These are phyloP conservation scores for Poa annua DNA, from an alignment of 176 grass and related monocot genomes.

Conservation along the genomic window DNA sequence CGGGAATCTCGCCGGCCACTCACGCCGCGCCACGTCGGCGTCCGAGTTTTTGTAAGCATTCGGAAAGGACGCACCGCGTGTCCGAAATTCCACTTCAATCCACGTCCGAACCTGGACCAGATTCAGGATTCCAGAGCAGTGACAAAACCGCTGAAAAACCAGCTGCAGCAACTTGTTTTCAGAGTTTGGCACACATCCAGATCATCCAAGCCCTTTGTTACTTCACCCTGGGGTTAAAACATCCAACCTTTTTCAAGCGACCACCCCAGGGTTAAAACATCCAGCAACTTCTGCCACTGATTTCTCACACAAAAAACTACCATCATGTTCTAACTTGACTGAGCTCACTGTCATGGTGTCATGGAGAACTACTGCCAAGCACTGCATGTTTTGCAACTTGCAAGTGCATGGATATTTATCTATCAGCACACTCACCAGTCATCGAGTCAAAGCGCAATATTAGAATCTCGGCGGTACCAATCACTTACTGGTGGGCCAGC, in stretches of 20 bases:
- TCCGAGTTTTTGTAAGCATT: not conserved
- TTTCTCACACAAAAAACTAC: not conserved
- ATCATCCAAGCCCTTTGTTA: slow-evolving; percentile 4
- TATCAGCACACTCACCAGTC: not conserved
- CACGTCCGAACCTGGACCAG: slow-evolving; percentile 27
- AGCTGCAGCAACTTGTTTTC: not conserved
- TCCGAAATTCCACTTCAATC: slow-evolving; percentile 35
- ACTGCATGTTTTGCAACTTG: not conserved
- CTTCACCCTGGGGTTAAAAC: too few species aligned
- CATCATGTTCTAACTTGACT: not conserved
- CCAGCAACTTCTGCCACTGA: not conserved
- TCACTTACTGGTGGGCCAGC: slow-evolving; percentile 38
- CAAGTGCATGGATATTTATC: not conserved
- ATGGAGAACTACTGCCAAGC: too few species aligned
- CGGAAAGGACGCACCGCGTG: slow-evolving; percentile 22
- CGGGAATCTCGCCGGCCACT: slow-evolving; percentile 45
- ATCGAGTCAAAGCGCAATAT: slow-evolving; percentile 28
- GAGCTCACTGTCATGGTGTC: not conserved
- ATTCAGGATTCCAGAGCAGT: slow-evolving; percentile 21
- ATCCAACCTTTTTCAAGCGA: too few species aligned
- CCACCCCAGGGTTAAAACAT: too few species aligned
- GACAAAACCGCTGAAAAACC: slow-evolving; percentile 3
- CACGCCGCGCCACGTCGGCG: not conserved
- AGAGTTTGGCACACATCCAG: slow-evolving; percentile 25
- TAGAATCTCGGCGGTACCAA: slow-evolving; percentile 6